These are phyloP conservation scores for Beauveria sp. DNA, from an alignment of 2,329 filamentous ascomycete genomes.

Conservation along the genomic window DNA sequence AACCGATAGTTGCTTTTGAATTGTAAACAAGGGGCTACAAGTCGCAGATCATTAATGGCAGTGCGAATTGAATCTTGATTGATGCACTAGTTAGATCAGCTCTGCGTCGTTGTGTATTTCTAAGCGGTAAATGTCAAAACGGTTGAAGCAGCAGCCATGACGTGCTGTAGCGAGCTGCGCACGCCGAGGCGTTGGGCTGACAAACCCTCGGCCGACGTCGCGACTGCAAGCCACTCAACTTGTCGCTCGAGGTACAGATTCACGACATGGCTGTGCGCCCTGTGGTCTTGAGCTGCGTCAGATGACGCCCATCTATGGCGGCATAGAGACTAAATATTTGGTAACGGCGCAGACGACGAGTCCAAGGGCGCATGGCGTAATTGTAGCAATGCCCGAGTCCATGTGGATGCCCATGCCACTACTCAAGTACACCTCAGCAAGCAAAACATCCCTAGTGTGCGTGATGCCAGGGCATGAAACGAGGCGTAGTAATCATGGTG, in stretches of 20 bases:
- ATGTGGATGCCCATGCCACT: no score
- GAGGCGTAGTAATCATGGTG: not conserved
- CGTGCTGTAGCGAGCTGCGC: not conserved
- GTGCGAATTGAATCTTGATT: not conserved
- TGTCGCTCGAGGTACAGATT: not conserved
- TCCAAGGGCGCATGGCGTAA: no score
- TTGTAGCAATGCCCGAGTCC: no score
- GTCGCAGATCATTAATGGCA: not conserved
- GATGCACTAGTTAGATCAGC: not conserved
- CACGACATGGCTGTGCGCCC: slow-evolving; percentile 1
- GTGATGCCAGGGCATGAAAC: not conserved
- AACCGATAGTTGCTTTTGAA: not conserved
- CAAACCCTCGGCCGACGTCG: not conserved
- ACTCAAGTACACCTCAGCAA: no score
- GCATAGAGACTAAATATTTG: not conserved
- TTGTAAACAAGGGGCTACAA: not conserved
- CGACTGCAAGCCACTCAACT: not conserved
- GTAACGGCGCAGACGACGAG: not conserved
- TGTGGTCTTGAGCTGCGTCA: not conserved
- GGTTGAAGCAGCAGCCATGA: not conserved
- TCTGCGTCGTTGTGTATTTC: not conserved
- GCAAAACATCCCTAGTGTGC: not conserved
- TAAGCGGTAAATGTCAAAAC: not conserved
- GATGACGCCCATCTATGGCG: not conserved
- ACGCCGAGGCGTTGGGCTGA: not conserved